Base-by-base conservation (phyloP, 345 rosid genomes). In the Cardamine resedifolia region DNA sequence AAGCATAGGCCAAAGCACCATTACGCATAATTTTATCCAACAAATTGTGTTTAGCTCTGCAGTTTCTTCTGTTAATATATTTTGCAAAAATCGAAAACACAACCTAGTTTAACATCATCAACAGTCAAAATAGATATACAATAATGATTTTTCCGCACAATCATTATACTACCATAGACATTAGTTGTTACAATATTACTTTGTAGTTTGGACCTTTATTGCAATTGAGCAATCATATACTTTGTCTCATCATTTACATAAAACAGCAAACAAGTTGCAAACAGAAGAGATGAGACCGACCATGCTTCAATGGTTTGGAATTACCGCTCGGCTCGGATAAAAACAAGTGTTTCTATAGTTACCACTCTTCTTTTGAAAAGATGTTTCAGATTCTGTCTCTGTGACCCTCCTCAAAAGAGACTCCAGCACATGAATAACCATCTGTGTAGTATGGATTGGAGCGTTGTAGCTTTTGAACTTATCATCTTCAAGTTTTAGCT, bases 221-320 rank as follows among this genome's bases (percentile, higher is more conserved):
- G 34, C 10, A 41, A 7, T 0, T 57, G 77, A 45, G 55, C 33
- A 43, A 33, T 31, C 27, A 53, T 56, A 72, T 53, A 6, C 56
- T 2, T 4, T 63, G 26, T 41, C 55, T 72, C 48, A 64, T 44
- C 16, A 45, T 55, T 18, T 14, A 26, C 18, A 60, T 24, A 51
- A 60, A 51, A 24, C 28, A 73, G 24, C 18, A 47, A 33, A 30
- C 55, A 36, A 68, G 64, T 39, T 30, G 66, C 66, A 39, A 23
- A 72, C 19, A 71, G 36, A 50, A 20, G 52, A 33, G 21, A 79
- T 67, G 34, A 59, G 61, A 87, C 55, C 75, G 64, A 90, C 97
- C 88, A 77, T 64, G 88, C 92, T 83, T 90, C 96, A 2, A 87
- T 85, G 19, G 92, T 86, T 79, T 93, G 91, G 77, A 91, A 85